These are phyloP conservation scores for Pulveroboletus frians DNA, from an alignment of 768 basidiomycete genomes.

Conservation along the genomic window DNA sequence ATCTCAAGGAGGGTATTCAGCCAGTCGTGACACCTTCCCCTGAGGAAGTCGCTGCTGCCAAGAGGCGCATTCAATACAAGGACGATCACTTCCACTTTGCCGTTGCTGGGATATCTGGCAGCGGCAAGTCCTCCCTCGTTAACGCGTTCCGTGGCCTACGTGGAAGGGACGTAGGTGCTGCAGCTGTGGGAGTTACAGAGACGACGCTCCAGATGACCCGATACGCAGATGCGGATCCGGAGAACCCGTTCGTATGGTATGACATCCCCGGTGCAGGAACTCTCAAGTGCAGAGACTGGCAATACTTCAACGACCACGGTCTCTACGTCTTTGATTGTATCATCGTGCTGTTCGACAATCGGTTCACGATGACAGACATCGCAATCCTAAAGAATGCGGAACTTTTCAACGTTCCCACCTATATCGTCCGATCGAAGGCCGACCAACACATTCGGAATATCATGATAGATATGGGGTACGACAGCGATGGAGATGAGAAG, in stretches of 20 bases:
- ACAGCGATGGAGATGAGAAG: conserved; percentile 13
- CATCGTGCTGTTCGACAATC: conserved; percentile 30
- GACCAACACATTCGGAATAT: conserved; percentile 28
- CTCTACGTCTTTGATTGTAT: conserved; percentile 36
- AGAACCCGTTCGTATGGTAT: conserved; percentile 29
- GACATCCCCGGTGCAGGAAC: conserved; percentile 36
- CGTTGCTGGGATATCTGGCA: conserved; percentile 30
- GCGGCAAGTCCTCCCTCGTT: conserved; percentile 34
- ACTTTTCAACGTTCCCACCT: conserved; percentile 30
- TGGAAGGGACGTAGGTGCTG: conserved; percentile 18
- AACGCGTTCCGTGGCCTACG: conserved; percentile 32
- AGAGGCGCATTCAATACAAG: conserved; percentile 15
- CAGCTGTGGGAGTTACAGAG: conserved; percentile 27
- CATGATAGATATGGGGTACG: conserved; percentile 23
- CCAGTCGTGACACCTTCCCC: conserved; percentile 21
- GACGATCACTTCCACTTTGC: conserved; percentile 31
- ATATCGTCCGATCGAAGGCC: conserved; percentile 35
- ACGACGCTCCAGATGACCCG: conserved; percentile 26
- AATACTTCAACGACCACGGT: conserved; percentile 34
- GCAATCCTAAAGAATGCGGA: conserved; percentile 30
- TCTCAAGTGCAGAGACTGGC: conserved; percentile 28
- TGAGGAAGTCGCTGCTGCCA: conserved; percentile 15
- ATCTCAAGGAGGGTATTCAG: conserved; percentile 23
- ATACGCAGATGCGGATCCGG: conserved; percentile 23
- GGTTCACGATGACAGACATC: conserved; percentile 32